Evolutionary conservation across 441 rosid species (phyloP), one percentile per base, ranked within the genome.

Genomic region (Gossypium gossypioides): DNA sequence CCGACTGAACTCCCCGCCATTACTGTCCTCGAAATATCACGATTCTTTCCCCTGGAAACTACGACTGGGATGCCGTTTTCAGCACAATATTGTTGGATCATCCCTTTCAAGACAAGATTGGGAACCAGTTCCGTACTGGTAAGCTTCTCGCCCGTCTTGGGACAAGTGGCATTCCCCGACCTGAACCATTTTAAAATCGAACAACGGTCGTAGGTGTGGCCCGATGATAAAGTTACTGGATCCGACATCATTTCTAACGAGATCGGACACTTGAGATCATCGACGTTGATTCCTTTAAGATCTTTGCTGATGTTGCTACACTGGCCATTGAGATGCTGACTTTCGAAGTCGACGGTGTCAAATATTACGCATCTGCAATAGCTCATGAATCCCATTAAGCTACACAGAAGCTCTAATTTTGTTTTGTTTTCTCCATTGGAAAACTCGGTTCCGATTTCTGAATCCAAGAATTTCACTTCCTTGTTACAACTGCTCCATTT

Each of bases 231-330:
- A 50, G 87, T 79, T 32, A 93, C 96, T 0, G 94, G 98, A 76
- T 91, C 93, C 1, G 55, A 79, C 98, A 91, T 91, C 40, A 87
- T 50, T 83, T 91, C 97, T 3, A 91, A 84, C 32, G 91, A 84
- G 24, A 93, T 89, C 1, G 97, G 97, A 56, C 97, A 89, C 71
- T 79, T 84, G 66, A 93, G 83, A 84, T 91, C 96, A 58, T 88
- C 91, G 0, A 75, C 50, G 64, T 82, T 86, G 50, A 93, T 52
- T 69, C 79, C 78, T 0, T 66, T 68, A 13, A 86, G 40, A 25
- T 61, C 24, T 13, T 3, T 22, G 60, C 29, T 56, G 32, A 13
- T 21, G 37, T 24, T 42, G 51, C 55, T 54, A 6, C 22, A 50
- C 46, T 34, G 72, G 56, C 29, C 44, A 42, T 50, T 25, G 59